phyloP scores from a whole-genome alignment of 495 filamentous ascomycete species.

The Parachaetomium inaequale region DNA sequence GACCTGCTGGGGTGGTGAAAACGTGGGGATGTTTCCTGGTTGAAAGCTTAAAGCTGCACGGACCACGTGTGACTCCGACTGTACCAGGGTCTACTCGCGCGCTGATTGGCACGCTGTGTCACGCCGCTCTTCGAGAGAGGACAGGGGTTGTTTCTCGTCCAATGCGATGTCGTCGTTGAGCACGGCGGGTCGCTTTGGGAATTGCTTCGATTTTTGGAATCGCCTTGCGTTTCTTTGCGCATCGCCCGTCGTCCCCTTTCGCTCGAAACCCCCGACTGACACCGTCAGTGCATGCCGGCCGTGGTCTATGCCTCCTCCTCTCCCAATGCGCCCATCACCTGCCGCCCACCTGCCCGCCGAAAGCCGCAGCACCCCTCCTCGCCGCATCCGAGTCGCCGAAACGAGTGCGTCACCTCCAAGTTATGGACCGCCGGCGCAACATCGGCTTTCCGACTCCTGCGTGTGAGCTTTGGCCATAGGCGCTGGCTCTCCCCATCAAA shows the following conservation, averaged over 20 bases:
- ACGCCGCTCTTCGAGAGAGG: neutral
- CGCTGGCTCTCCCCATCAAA: constrained; percentile 3
- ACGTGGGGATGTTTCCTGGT: neutral
- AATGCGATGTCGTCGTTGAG: constrained; percentile 13
- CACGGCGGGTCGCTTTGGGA: constrained; percentile 13
- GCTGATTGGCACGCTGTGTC: constrained; percentile 9
- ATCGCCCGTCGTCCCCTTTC: neutral
- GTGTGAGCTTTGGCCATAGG: constrained; percentile 29
- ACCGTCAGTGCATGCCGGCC: neutral
- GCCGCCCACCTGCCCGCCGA: constrained; percentile 24
- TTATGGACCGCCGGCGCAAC: constrained; percentile 34
- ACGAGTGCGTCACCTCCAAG: constrained; percentile 17
- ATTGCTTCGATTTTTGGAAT: constrained; percentile 19
- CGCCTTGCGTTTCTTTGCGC: constrained; percentile 6
- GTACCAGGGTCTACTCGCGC: neutral
- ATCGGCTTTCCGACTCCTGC: constrained; percentile 17
- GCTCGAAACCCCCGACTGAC: neutral
- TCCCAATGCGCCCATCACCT: constrained; percentile 33
- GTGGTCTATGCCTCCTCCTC: constrained; percentile 5
- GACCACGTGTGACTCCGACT: neutral
- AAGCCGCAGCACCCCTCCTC: constrained; percentile 29
- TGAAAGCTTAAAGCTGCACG: neutral
- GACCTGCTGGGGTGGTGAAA: neutral
- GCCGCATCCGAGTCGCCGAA: constrained; percentile 19
- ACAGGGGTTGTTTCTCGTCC: constrained; percentile 8